Base-by-base conservation (phyloP, 768 basidiomycete species). In the Artomyces pyxidatus region DNA sequence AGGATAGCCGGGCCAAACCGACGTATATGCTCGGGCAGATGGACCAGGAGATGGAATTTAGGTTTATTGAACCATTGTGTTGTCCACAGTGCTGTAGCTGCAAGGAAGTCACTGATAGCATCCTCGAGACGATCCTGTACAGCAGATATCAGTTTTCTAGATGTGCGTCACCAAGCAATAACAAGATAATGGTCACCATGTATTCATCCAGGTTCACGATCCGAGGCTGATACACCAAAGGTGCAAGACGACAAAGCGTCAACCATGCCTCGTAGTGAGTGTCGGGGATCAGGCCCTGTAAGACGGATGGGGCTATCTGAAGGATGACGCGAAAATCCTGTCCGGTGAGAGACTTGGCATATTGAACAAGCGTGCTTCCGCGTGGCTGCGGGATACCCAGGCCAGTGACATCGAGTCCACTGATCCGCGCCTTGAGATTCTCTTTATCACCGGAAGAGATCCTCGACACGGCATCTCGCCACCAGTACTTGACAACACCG, bases 401-500 rank as follows among this genome's bases (percentile, higher is more conserved):
- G 0, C 68, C 70, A 1, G 48, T 50, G 2, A 62, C 57, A 54
- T 73, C 60, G n/a, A 69, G 45, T 3, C 59, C 63, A 0, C 50
- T 50, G 2, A 72, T 53, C 0, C 68, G 61, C 4, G 53, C 44
- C 0, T 53, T 58, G 0, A 73, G 57, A 10, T 58, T 25, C 6
- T 54, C 45, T 42, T 68, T 68, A 27, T 62, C 40, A 62, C 25
- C 16, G 55, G 54, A 19, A 58, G 54, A 10, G 11, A 68, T 51
- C 1, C 49, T 26, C 9, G 44, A 27, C 6, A 58, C 47, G 2
- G 60, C 57, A 57, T 76, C 72, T 0, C 67, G 63, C 73, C 74
- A 77, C 25, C 72, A 64, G 50, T 76, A 77, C 41, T 76, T 76
- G 42, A 75, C 63, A 55, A 73, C 65, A 0, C 73, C 72, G 1